Conservation (phyloP, 768 basidiomycete species). For the Candolleomyces eurysporus region DNA sequence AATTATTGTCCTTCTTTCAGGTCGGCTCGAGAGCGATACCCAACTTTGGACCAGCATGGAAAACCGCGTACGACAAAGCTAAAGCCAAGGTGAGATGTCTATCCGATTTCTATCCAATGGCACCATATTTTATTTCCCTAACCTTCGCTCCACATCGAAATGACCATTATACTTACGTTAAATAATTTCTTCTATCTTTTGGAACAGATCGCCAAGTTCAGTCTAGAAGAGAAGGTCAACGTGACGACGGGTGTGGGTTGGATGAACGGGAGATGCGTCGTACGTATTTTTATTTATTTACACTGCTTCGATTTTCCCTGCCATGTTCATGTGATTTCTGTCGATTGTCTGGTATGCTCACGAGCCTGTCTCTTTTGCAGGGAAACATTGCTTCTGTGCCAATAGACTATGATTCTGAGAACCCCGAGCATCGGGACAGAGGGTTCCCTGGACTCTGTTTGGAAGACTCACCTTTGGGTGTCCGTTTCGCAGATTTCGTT, state of each 20-base stretch:
- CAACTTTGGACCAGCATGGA: slow-evolving; percentile 57
- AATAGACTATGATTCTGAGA: slow-evolving; percentile 10
- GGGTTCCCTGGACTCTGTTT: slow-evolving; percentile 70
- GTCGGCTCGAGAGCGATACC: slow-evolving; percentile 38
- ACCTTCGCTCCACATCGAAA: no score
- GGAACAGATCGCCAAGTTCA: slow-evolving; percentile 43
- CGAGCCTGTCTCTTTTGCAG: slow-evolving; percentile 17
- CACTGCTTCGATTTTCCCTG: background rate
- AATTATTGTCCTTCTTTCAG: slow-evolving; percentile 34
- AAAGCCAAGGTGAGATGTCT: slow-evolving; percentile 43
- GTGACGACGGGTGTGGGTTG: slow-evolving; percentile 69
- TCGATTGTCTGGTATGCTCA: no score
- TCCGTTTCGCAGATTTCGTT: slow-evolving; percentile 70
- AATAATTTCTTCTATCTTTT: slow-evolving; percentile 10
- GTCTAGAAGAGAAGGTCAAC: slow-evolving; percentile 64
- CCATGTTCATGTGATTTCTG: background rate
- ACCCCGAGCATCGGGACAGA: background rate
- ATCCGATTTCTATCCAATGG: background rate
- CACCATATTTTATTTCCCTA: no score
- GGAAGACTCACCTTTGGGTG: slow-evolving; percentile 76
- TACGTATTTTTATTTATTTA: slow-evolving; percentile 25
- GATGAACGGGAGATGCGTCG: slow-evolving; percentile 65
- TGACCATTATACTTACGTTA: no score
- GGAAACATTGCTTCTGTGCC: slow-evolving; percentile 58
- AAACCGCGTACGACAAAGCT: slow-evolving; percentile 56